Evolutionary conservation across 2,329 filamentous ascomycete genomes (phyloP).

Genomic region (Apiospora pterosperma): DNA sequence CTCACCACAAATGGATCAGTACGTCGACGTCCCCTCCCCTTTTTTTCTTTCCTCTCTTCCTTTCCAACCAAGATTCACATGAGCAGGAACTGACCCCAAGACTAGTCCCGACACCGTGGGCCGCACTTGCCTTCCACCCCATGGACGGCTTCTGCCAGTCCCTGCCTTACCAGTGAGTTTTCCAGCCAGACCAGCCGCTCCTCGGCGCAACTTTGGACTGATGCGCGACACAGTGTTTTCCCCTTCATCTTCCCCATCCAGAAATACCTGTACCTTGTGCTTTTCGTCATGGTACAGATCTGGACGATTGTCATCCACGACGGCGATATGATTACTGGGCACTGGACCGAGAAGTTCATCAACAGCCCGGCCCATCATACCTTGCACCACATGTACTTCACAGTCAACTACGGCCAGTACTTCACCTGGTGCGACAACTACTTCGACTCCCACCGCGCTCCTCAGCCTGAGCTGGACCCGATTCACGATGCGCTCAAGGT

Average conservation of each 20-base stretch:
- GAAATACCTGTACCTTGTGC: constrained; percentile 39
- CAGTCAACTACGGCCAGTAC: constrained; percentile 47
- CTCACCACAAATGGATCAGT: constrained; percentile 86
- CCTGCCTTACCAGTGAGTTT: constrained; percentile 42
- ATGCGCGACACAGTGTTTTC: constrained; percentile 29
- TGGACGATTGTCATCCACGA: constrained; percentile 49
- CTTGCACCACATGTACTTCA: constrained; percentile 47
- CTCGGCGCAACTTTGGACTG: neutral
- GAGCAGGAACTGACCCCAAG: neutral
- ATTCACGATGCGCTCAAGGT: constrained; percentile 40
- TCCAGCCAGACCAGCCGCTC: neutral
- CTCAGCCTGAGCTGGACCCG: constrained; percentile 39
- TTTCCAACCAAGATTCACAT: neutral
- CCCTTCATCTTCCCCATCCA: constrained; percentile 44
- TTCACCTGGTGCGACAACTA: constrained; percentile 45
- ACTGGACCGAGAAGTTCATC: constrained; percentile 43
- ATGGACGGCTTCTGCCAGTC: constrained; percentile 44
- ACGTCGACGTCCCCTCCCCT: constrained; percentile 40
- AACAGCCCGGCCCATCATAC: constrained; percentile 47
- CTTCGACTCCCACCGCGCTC: constrained; percentile 41
- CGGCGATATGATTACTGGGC: constrained; percentile 45
- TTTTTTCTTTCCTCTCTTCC: constrained; percentile 36
- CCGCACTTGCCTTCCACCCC: constrained; percentile 44
- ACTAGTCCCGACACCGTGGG: constrained; percentile 42
- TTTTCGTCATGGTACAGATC: constrained; percentile 42